phyloP scores from a whole-genome alignment of 2,329 filamentous ascomycete species.

The Aspergillus eucalypticola region DNA sequence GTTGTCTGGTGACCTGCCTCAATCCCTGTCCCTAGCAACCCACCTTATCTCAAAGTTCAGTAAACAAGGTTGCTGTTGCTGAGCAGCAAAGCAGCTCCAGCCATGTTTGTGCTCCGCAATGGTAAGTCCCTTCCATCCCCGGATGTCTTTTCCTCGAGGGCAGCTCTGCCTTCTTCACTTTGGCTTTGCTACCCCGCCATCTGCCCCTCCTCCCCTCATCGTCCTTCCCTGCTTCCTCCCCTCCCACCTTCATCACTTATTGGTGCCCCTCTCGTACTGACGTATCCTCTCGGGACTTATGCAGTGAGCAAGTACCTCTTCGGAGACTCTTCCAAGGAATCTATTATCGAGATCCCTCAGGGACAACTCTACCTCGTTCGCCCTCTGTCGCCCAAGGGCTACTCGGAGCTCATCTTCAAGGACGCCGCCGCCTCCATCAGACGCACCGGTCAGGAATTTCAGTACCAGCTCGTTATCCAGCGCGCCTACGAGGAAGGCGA shows the following conservation, averaged over 20 bases:
- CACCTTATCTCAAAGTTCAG: slow-evolving; percentile 10
- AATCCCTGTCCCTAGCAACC: slow-evolving; percentile 12
- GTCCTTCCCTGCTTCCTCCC: not conserved
- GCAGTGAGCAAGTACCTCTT: slow-evolving; percentile 91
- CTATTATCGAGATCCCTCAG: slow-evolving; percentile 89
- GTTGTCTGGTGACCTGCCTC: not conserved
- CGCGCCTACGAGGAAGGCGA: slow-evolving; percentile 97
- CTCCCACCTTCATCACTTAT: not conserved
- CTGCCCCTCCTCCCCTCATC: slow-evolving; percentile 18
- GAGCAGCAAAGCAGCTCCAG: slow-evolving; percentile 31
- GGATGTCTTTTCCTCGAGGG: not conserved
- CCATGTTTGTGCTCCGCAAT: slow-evolving; percentile 60
- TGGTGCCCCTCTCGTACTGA: slow-evolving; percentile 12
- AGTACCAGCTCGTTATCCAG: slow-evolving; percentile 96
- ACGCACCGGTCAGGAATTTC: slow-evolving; percentile 88
- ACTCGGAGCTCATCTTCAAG: slow-evolving; percentile 98
- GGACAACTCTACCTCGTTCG: slow-evolving; percentile 97
- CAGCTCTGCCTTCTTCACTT: slow-evolving; percentile 4
- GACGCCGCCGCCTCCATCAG: slow-evolving; percentile 92
- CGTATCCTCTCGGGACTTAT: not conserved
- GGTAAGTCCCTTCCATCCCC: slow-evolving; percentile 44
- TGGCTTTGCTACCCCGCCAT: slow-evolving; percentile 21
- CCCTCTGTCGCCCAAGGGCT: slow-evolving; percentile 91
- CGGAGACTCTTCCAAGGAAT: slow-evolving; percentile 83
- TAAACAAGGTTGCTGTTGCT: slow-evolving; percentile 24